Conservation (phyloP, 2,329 filamentous ascomycete genomes). For the Stemphylium lycopersici region DNA sequence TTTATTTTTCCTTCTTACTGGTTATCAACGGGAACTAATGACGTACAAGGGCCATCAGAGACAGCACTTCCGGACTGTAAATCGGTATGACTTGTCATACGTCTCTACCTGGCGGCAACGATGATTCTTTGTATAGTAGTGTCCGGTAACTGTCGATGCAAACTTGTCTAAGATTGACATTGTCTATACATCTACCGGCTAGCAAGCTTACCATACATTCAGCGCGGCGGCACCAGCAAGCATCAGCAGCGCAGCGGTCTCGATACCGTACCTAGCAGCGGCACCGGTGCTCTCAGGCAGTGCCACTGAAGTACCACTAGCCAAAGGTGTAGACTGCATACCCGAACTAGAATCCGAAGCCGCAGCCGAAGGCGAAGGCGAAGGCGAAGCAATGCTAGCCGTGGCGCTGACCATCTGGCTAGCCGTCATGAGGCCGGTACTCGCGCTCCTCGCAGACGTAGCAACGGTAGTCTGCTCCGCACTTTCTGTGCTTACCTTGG, state of each 20-base stretch:
- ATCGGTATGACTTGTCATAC: too few relatives aligned
- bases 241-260: slow-evolving; percentile 26
- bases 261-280: slow-evolving; percentile 25
- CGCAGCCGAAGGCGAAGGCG: not conserved
- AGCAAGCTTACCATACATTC: slow-evolving; percentile 20
- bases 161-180: not conserved
- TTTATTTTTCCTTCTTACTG: too few relatives aligned
- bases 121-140: too few relatives aligned
- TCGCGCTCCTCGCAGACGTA: slow-evolving; percentile 7
- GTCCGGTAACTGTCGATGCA: not conserved
- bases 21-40: too few relatives aligned
- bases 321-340: slow-evolving; percentile 11
- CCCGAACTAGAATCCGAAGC: slow-evolving; percentile 2
- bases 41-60: too few relatives aligned
- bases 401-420: not conserved
- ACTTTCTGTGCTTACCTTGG: not conserved
- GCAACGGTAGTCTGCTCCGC: slow-evolving; percentile 10
- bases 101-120: too few relatives aligned
- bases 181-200: not conserved
- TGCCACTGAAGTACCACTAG: slow-evolving; percentile 12
- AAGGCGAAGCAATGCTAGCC: not conserved
- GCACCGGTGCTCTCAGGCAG: slow-evolving; percentile 29
- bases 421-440: not conserved
- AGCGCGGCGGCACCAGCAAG: slow-evolving; percentile 30
- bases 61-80: too few relatives aligned